Evolutionary conservation across 2,329 filamentous ascomycete species (phyloP).

Genomic region (Beauveria sp.): DNA sequence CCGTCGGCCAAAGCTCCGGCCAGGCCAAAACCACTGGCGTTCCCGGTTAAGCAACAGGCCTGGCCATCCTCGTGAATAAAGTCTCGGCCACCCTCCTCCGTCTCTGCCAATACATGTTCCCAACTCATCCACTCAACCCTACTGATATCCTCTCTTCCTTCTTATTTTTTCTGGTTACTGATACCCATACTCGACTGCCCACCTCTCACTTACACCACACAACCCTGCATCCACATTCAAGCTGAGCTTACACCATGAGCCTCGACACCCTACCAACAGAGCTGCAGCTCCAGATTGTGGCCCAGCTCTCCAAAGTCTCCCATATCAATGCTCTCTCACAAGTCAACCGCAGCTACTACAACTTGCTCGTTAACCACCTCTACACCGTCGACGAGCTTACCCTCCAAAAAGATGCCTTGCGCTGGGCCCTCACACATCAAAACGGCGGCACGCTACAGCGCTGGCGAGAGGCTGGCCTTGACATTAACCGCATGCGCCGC

Average conservation of each 20-base stretch:
- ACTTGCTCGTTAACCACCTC: slow-evolving; percentile 8
- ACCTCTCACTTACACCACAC: neutral
- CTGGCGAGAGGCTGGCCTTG: slow-evolving; percentile 6
- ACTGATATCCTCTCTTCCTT: neutral
- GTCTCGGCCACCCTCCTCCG: slow-evolving; percentile 1
- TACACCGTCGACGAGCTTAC: slow-evolving; percentile 10
- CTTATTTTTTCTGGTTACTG: neutral
- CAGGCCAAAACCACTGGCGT: neutral
- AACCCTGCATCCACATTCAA: neutral
- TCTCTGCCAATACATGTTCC: neutral
- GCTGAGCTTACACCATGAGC: slow-evolving; percentile 1
- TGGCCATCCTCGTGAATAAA: neutral
- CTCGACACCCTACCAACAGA: slow-evolving; percentile 6
- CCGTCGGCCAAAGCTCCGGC: neutral
- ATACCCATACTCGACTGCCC: neutral
- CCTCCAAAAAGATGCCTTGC: slow-evolving; percentile 7
- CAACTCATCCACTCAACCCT: neutral
- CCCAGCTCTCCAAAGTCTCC: slow-evolving; percentile 2
- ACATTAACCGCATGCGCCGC: slow-evolving; percentile 7
- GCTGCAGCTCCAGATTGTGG: slow-evolving; percentile 8
- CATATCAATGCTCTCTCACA: slow-evolving; percentile 8
- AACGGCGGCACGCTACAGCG: slow-evolving; percentile 5
- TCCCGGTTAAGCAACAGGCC: neutral
- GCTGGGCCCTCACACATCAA: slow-evolving; percentile 8
- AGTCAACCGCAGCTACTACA: slow-evolving; percentile 8